Base-by-base conservation (phyloP, 2,329 filamentous ascomycete species). In the Microdochium bolleyi region DNA sequence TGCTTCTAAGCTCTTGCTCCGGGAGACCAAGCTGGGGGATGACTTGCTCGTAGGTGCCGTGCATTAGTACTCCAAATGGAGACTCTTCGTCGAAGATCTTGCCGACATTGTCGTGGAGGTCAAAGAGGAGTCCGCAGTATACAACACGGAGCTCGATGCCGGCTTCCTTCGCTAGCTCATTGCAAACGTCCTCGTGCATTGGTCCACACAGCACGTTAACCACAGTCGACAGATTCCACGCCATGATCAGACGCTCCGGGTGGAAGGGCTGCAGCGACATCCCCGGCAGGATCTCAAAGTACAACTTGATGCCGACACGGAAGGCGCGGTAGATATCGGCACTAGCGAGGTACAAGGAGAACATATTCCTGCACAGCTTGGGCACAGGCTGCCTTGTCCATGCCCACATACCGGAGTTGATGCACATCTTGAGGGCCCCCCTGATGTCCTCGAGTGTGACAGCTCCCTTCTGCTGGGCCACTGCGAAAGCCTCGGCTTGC, bases 301-400 rank as follows among this genome's bases (percentile, higher is more conserved):
- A 60, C 27, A 62, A 30, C 54, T 64, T 64, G 41, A 58, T 44
- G 5, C 61, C 61, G 4, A 64, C 4, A 11, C 60, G 55, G 48
- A 64, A 63, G 7, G 60, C 55, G 27, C 55, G 52, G 54, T 62
- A 62, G 19, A 57, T 49, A 24, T 55, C 48, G n/a, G 57, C 61
- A 13, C 52, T 52, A 44, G 56, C 53, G 10, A 64, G 50, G 51
- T 63, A 63, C 30, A 49, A 38, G 11, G 53, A 32, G 49, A 62
- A 58, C 38, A 64, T 59, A 14, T 57, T 59, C 5, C 55, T 58
- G 52, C 55, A 59, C 10, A 64, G 58, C 22, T 51, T 46, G 2
- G 60, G 61, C 19, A 64, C 58, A 8, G 62, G 62, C 50, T 63
- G 61, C 22, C 58, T 55, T 13, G 58, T 55, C 61, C 59, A 63